Evolutionary conservation across 805 yeast genomes (phyloP), one percentile per base, ranked within the genome.

Genomic region (Yarrowia alimentaria): DNA sequence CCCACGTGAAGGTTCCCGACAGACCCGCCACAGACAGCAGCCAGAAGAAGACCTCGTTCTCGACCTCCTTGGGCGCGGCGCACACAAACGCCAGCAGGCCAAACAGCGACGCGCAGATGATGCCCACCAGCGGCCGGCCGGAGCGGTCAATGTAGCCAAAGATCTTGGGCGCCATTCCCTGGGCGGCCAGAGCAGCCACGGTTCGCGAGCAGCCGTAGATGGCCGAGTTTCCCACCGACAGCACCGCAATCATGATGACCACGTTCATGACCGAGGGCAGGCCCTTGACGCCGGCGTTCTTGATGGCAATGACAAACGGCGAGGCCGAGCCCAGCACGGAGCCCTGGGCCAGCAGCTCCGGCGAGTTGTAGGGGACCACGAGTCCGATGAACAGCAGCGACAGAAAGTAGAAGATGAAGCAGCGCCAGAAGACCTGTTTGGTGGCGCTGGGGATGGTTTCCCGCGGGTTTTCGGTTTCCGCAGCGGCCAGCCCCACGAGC

Each of bases 341-440:
- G 87, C 84, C 50, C 21, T 14, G 50, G 8, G 50, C 14, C 29
- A 79, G 61, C 53, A 81, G 68, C 56, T 76, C 64, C 1, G 63
- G 59, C 52, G 76, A 74, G 53, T 68, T 69, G 61, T 73, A 80
- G 12, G 88, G 86, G 16, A 83, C 89, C 54, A 84, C 69, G 56
- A 83, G 77, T 38, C 86, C 82, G 60, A 70, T 77, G 59, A 73
- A 71, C 52, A 65, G 80, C 63, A 64, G 75, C 56, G 79, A 71
- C n/a, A 71, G 61, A 61, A 85, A 72, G 67, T 84, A 85, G 62
- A 83, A 83, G 57, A 81, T 64, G 20, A 80, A 68, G 54, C 84
- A 80, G 66, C 89, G 72, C 88, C 89, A 83, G 66, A 85, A 81
- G 2, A 83, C 85, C 66, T 83, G 87, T 64, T 83, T 83, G 53